These are phyloP conservation scores for Hyparrhenia diplandra DNA, from an alignment of 176 grass and related monocot species.

Conservation along the genomic window DNA sequence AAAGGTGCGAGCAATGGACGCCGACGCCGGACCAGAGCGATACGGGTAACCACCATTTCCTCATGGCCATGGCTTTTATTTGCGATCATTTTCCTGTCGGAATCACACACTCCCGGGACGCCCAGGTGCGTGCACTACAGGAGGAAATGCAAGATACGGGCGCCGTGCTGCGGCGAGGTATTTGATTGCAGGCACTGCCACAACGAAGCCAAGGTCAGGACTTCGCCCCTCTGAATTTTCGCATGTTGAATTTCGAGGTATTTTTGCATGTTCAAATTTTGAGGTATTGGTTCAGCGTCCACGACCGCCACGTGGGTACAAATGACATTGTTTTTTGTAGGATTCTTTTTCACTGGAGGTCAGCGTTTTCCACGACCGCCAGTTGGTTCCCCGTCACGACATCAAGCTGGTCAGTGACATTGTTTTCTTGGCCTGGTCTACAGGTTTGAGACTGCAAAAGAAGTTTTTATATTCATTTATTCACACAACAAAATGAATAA, in stretches of 20 bases:
- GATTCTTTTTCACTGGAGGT: slow-evolving; percentile 61
- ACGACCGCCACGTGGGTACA: no score
- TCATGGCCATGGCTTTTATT: background rate
- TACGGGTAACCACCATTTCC: slow-evolving; percentile 28
- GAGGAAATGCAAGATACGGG: slow-evolving; percentile 72
- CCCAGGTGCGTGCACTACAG: slow-evolving; percentile 64
- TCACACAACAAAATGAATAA: background rate
- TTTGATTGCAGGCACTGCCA: slow-evolving; percentile 84
- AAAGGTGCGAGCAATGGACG: slow-evolving; percentile 10
- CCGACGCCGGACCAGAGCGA: background rate
- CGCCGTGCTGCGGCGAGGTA: slow-evolving; percentile 68
- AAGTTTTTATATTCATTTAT: no score
- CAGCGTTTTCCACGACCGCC: slow-evolving; percentile 35
- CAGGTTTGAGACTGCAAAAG: no score
- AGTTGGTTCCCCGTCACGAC: slow-evolving; percentile 69
- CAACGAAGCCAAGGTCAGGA: slow-evolving; percentile 64
- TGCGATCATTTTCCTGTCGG: background rate
- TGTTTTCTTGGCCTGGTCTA: no score
- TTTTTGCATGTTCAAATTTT: no score
- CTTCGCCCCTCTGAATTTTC: background rate
- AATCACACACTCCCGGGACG: no score
- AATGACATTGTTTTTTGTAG: no score
- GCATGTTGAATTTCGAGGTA: background rate
- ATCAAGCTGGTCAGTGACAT: slow-evolving; percentile 53
- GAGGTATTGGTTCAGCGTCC: no score